Evolutionary conservation across 495 filamentous ascomycete species (phyloP).

Genomic region (Cercophora samala): DNA sequence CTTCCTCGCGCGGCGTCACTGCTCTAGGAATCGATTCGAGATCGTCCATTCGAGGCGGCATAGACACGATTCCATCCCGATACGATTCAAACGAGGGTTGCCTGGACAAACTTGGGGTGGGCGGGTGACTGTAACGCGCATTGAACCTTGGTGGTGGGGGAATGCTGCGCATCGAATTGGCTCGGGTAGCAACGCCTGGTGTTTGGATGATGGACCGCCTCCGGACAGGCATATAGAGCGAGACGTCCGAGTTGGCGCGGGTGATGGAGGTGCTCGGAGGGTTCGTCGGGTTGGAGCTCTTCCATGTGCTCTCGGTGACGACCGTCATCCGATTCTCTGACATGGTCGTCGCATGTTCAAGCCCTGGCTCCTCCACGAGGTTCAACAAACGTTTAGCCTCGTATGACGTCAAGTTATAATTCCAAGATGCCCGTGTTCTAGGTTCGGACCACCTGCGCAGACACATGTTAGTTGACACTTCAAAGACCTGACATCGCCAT

Average conservation of each 20-base stretch:
- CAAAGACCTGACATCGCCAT: neutral
- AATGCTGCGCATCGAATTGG: slow-evolving; percentile 21
- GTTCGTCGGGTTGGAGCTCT: slow-evolving; percentile 36
- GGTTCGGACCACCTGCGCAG: slow-evolving; percentile 26
- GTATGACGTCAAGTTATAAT: slow-evolving; percentile 43
- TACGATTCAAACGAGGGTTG: slow-evolving; percentile 38
- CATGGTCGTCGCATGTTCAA: slow-evolving; percentile 31
- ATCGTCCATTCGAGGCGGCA: slow-evolving; percentile 29
- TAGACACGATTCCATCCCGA: slow-evolving; percentile 29
- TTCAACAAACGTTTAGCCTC: slow-evolving; percentile 43
- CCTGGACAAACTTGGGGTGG: slow-evolving; percentile 36
- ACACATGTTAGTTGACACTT: neutral
- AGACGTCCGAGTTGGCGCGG: slow-evolving; percentile 42
- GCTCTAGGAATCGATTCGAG: slow-evolving; percentile 36
- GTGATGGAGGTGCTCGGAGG: slow-evolving; percentile 31
- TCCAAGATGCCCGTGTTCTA: slow-evolving; percentile 37
- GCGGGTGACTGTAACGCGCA: slow-evolving; percentile 37
- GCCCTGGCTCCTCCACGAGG: slow-evolving; percentile 34
- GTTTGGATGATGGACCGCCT: slow-evolving; percentile 46
- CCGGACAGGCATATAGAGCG: slow-evolving; percentile 47
- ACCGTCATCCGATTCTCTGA: slow-evolving; percentile 38
- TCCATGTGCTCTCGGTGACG: slow-evolving; percentile 37
- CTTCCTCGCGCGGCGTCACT: slow-evolving; percentile 44
- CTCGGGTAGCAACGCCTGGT: slow-evolving; percentile 47
- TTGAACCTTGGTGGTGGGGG: slow-evolving; percentile 23